phyloP scores from a whole-genome alignment of 1,284 basidiomycete species.

The Fomitopsis pinicola region DNA sequence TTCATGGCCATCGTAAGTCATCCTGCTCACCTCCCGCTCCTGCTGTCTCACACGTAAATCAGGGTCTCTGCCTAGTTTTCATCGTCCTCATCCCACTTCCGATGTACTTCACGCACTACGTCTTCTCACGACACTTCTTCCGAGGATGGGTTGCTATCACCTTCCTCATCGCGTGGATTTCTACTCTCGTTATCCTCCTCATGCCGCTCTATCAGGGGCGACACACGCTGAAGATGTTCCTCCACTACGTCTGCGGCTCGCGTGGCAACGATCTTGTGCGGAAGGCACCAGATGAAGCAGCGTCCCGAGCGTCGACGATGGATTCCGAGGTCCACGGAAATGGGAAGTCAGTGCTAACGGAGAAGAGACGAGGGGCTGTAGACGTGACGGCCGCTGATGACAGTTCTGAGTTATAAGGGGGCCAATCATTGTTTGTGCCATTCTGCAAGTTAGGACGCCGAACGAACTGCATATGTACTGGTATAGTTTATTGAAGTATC shows the following conservation, averaged over 20 bases:
- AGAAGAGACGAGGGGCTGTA: neutral
- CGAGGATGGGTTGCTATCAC: constrained; percentile 8
- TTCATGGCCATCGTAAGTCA: neutral
- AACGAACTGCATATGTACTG: too few species aligned
- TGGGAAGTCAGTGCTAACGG: too few species aligned
- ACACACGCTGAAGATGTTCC: neutral
- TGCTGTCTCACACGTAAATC: neutral
- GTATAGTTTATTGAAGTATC: too few species aligned
- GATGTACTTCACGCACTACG: constrained; percentile 8
- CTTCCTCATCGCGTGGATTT: constrained; percentile 1
- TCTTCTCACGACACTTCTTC: constrained; percentile 10
- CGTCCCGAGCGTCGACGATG: neutral
- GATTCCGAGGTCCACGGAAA: neutral
- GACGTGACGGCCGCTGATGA: neutral
- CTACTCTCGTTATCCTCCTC: neutral
- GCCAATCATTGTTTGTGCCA: neutral
- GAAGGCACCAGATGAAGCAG: neutral
- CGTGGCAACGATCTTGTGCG: neutral
- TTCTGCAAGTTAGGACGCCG: too few species aligned
- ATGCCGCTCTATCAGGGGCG: neutral
- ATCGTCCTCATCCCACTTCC: constrained; percentile 6
- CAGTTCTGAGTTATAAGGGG: neutral
- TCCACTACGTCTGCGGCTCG: neutral
- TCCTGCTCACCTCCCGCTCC: neutral
- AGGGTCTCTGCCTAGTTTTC: neutral